phyloP scores from a whole-genome alignment of 2,329 filamentous ascomycete species.

The Colletotrichum graminicola region DNA sequence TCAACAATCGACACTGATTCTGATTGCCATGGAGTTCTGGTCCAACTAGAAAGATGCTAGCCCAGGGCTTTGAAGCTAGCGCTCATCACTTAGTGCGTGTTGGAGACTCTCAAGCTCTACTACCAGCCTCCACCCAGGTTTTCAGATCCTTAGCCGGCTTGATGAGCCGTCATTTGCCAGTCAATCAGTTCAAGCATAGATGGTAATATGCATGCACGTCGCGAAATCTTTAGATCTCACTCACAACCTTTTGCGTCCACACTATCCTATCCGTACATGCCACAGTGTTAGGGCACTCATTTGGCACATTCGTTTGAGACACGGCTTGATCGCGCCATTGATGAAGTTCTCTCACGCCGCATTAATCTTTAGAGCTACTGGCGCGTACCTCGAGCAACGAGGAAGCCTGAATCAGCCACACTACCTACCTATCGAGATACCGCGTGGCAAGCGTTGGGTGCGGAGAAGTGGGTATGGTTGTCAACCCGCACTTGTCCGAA shows the following conservation, averaged over 20 bases:
- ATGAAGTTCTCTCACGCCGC: background rate
- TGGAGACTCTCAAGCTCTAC: background rate
- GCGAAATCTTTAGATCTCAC: background rate
- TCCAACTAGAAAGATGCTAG: background rate
- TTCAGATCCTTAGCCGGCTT: background rate
- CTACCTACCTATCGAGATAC: conserved; percentile 10
- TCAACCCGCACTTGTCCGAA: background rate
- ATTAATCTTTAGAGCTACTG: background rate
- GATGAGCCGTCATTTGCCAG: background rate
- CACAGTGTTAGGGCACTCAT: background rate
- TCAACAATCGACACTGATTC: background rate
- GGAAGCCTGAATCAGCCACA: background rate
- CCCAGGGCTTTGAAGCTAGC: background rate
- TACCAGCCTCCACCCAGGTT: background rate
- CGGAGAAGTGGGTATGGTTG: background rate
- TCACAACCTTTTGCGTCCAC: background rate
- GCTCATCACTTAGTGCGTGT: background rate
- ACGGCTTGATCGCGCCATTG: conserved; percentile 12
- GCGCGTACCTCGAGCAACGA: conserved; percentile 13
- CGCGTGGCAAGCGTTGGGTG: conserved; percentile 13
- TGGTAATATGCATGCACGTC: background rate
- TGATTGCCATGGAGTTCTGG: background rate
- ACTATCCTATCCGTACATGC: too few species aligned
- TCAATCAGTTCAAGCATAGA: background rate
- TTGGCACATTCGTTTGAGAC: background rate